Evolutionary conservation across 495 filamentous ascomycete species (phyloP), one percentile per base, ranked within the genome.

Genomic region (Xylaria venustula): DNA sequence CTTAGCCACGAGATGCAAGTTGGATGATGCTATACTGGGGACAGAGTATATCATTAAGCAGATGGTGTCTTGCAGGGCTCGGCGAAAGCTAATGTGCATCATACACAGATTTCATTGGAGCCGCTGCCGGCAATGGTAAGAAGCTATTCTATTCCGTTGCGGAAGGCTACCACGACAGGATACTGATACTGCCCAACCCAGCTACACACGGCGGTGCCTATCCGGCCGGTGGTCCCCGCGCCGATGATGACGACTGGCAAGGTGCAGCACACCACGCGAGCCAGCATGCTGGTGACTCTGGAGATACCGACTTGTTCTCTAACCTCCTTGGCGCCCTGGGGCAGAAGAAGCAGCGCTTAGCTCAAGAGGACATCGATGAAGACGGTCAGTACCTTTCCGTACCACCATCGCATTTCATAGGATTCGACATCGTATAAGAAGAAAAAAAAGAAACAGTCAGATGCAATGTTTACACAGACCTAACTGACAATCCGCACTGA

Each of bases 321-420:
- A 73, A 51, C 54, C 72, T 82, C 20, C 68, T 89, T 6, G 71
- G 72, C 54, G 68, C 72, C 49, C 67, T 88, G 25, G 70, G 73
- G 14, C 67, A 79, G 62, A 82, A 81, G 67, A 81, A 80, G 72
- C 68, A 77, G 23, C 53, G 73, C 25, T 69, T 85, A 17, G 71
- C 72, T 7, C 68, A 83, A 26, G 81, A 85, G 40, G 77, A 81
- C n/a, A 62, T 88, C 26, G 81, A 89, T 61, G 86, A 89, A 68
- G 78, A 87, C 30, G 71, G 78, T 79, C 4, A 41, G 71, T 65
- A 0, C 26, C 19, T 50, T 59, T 15, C 36, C 23, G 15, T n/a
- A 4, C n/a, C 19, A 12, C 14, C 9, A 15, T 47, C 17, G 2
- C 20, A 3, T 40, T 12, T 15, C 37, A 26, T 47, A 23, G 14